These are phyloP conservation scores for Phyllosticta paracitricarpa DNA, from an alignment of 2,329 filamentous ascomycete species.

Conservation along the genomic window DNA sequence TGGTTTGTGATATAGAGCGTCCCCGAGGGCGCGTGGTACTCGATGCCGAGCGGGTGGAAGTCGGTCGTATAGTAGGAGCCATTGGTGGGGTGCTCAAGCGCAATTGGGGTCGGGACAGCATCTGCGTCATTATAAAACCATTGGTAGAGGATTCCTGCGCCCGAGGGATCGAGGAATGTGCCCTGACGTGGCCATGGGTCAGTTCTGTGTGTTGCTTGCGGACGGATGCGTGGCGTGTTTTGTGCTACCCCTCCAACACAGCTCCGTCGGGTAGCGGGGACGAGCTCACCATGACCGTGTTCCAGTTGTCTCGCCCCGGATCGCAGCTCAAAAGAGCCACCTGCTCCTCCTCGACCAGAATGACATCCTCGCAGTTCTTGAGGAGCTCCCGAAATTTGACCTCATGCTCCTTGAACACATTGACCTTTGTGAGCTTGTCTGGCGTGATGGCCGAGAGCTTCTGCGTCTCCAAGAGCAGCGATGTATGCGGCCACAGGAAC, in stretches of 20 bases:
- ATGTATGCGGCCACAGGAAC: constrained; percentile 5
- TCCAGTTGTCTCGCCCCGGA: constrained; percentile 33
- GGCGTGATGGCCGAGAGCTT: neutral
- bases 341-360: constrained; percentile 26
- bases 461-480: neutral
- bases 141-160: constrained; percentile 26
- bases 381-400: constrained; percentile 26
- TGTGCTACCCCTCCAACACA: neutral
- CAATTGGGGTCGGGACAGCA: constrained; percentile 18
- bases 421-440: constrained; percentile 14
- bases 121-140: constrained; percentile 26
- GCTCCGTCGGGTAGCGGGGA: neutral
- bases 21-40: constrained; percentile 24
- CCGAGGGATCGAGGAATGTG: constrained; percentile 18
- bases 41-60: constrained; percentile 35
- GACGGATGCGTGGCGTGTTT: neutral
- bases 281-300: constrained; percentile 34
- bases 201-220: neutral
- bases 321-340: constrained; percentile 36
- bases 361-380: constrained; percentile 36
- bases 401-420: constrained; percentile 20
- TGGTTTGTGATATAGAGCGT: constrained; percentile 34
- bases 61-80: constrained; percentile 16
- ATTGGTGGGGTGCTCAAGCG: constrained; percentile 16
- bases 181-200: constrained; percentile 15